A percentile compares a stretch with the other conserved stretches of the same genome.
Conservation (phyloP, 208 protist species). For the Acanthamoeba lugdunensis region DNA sequence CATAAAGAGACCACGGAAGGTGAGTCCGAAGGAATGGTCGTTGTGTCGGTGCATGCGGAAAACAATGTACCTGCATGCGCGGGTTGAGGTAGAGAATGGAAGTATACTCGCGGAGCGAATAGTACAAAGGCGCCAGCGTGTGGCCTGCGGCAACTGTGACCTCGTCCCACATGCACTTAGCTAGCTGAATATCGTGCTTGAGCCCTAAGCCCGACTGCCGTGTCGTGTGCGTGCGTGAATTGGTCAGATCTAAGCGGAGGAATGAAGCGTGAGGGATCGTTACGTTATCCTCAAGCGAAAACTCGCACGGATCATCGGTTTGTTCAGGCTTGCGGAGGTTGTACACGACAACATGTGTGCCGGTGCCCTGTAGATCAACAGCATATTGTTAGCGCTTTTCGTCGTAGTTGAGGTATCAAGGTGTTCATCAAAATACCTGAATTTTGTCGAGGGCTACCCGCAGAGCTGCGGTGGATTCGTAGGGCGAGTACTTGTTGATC, state of each 20-base stretch:
- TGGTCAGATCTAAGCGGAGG: neutral
- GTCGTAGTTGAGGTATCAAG: too few relatives aligned
- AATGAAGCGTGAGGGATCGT: neutral
- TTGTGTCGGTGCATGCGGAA: neutral
- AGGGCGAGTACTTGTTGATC: slow-evolving; percentile 8
- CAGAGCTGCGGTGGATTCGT: neutral
- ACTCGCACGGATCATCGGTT: neutral
- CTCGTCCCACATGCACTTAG: slow-evolving; percentile 6
- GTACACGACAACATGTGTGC: slow-evolving; percentile 23
- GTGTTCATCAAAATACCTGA: neutral
- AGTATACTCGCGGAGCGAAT: slow-evolving; percentile 3
- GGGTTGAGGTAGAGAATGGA: slow-evolving; percentile 54
- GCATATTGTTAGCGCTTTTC: too few relatives aligned
- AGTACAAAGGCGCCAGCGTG: neutral
- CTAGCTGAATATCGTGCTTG: neutral
- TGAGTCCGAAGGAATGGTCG: neutral
- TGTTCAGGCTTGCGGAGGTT: slow-evolving; percentile 17
- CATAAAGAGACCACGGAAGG: neutral
- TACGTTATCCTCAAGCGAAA: neutral
- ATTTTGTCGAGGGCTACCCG: neutral
- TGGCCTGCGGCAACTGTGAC: slow-evolving; percentile 15
- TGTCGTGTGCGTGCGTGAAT: neutral
- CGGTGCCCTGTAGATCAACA: neutral
- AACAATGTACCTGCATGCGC: neutral
- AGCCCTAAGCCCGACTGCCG: neutral